Conservation (phyloP, 345 rosid genomes). For the Brassica nigra region DNA sequence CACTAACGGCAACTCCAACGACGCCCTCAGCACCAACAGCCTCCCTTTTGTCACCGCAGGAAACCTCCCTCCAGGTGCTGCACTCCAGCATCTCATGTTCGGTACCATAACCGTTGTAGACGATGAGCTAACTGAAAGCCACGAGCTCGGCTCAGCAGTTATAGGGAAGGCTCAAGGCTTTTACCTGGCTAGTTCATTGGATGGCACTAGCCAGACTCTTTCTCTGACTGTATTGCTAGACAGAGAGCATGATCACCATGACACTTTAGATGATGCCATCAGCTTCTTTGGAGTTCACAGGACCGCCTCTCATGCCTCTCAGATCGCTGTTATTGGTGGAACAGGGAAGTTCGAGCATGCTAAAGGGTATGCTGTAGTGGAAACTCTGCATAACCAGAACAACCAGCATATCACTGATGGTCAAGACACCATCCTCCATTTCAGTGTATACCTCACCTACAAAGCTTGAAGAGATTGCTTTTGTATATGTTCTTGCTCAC, state of each 20-base stretch:
- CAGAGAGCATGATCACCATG: constrained; percentile 48
- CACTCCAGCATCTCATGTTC: constrained; percentile 83
- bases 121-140: constrained; percentile 79
- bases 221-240: constrained; percentile 64
- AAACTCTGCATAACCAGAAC: constrained; percentile 60
- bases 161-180: constrained; percentile 87
- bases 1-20: constrained; percentile 63
- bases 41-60: constrained; percentile 89
- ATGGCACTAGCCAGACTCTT: constrained; percentile 88
- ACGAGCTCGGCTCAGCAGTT: constrained; percentile 75
- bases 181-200: constrained; percentile 84
- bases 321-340: constrained; percentile 77
- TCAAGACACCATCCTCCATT: constrained; percentile 72
- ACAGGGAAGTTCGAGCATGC: constrained; percentile 79
- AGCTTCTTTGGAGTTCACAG: constrained; percentile 92
- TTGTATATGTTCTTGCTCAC: constrained; percentile 35
- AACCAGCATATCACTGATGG: constrained; percentile 84
- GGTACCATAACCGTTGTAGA: constrained; percentile 84
- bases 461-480: constrained; percentile 36
- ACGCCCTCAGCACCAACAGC: constrained; percentile 46
- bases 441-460: constrained; percentile 61
- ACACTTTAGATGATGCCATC: constrained; percentile 53
- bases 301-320: constrained; percentile 65
- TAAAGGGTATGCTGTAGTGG: constrained; percentile 70
- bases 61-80: constrained; percentile 72